Base-by-base conservation (phyloP, 2,329 filamentous ascomycete genomes). In the Beauveria brongniartii region DNA sequence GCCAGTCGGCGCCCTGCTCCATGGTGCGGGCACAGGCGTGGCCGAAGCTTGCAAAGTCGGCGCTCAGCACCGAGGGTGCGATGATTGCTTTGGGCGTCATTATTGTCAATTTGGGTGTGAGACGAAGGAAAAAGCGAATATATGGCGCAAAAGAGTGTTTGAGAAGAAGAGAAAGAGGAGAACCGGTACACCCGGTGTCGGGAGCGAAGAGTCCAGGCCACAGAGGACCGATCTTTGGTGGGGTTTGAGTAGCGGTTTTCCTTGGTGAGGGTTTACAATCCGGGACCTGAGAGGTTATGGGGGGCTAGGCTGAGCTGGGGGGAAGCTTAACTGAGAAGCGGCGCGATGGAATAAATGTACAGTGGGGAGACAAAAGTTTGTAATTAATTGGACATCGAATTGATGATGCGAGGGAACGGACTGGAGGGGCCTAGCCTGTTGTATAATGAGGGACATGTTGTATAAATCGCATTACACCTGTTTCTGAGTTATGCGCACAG, bases 71-170 rank as follows among this genome's bases (percentile, higher is more conserved):
- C n/a, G 93, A 97, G 34, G 94, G 94, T 18, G 93, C 93, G 69
- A 99, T 96, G 74, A 99, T 97, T 53, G 94, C 90, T 64, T 88
- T 86, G 26, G 93, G 94, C 61, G 91, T 81, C 93, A 97, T 97
- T 65, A 63, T 78, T 55, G 10, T 34, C 4, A 37, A 48, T 43
- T 48, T 48, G 28, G 2, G 26, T n/a, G 28, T 12, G 51, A 40
- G 55, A 34, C 14, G 50, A 14, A 53, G 37, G 47, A 26, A 40
- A 3, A 18, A 48, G 20, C 3, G 43, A 28, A 28, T 4, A 5
- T 28, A n/a, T 44, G 41, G 16, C 7, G 41, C 20, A 28, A 5
- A 14, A 40, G 41, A 47, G n/a, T 22, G n/a, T 22, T 16, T 26
- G 44, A 48, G 24, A 20, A 46, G 44, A 48, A 24, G 9, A 44